Evolutionary conservation across 768 basidiomycete species (phyloP).

Genomic region (Boletus rex-veris): DNA sequence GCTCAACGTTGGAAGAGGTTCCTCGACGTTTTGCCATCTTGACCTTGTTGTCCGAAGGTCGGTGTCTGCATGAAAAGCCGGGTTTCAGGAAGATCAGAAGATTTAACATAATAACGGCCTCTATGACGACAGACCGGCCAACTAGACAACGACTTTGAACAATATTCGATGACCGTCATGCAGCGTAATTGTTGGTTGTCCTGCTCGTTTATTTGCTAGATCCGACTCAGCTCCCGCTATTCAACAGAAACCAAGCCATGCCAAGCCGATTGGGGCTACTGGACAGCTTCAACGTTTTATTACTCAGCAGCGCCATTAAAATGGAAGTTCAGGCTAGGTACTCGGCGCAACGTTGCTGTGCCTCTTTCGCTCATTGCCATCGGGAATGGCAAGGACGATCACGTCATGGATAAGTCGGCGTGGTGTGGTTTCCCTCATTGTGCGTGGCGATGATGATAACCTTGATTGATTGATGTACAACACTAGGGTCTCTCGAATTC

Average conservation of each 20-base stretch:
- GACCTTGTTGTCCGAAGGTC: neutral
- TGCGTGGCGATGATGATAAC: conserved; percentile 11
- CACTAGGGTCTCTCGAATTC: neutral
- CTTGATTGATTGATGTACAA: conserved; percentile 1
- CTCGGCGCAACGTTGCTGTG: conserved; percentile 9
- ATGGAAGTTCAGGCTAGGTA: conserved; percentile 13
- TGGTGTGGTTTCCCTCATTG: conserved; percentile 13
- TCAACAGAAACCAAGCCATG: neutral
- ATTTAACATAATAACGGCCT: neutral
- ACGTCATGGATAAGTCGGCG: conserved; percentile 29
- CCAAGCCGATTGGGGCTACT: neutral
- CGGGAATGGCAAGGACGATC: neutral
- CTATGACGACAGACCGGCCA: conserved; percentile 6
- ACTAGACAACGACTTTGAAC: neutral
- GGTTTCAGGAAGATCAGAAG: neutral
- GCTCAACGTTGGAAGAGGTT: neutral
- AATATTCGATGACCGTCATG: neutral
- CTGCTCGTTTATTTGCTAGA: neutral
- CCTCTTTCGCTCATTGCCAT: conserved; percentile 1
- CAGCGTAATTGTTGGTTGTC: neutral
- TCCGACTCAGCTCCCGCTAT: neutral
- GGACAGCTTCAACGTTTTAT: conserved; percentile 5
- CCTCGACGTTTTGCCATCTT: neutral
- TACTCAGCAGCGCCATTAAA: conserved; percentile 3
- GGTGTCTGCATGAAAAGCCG: neutral